Conservation (phyloP, 441 rosid species). For the Jatropha podagrica region DNA sequence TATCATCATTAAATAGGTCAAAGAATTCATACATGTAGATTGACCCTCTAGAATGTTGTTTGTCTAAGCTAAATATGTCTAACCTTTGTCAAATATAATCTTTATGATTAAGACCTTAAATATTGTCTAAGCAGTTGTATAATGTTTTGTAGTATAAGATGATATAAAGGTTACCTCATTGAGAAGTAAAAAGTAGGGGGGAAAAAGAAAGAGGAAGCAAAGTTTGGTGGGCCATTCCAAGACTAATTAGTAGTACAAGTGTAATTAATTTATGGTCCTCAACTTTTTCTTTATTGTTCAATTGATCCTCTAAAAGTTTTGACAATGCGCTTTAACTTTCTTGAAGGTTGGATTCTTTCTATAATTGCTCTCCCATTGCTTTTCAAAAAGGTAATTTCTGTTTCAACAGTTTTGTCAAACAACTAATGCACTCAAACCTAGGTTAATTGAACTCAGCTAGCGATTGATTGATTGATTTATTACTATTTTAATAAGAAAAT, state of each 20-base stretch:
- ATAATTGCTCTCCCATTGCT: background rate
- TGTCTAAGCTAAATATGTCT: background rate
- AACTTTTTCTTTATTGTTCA: too few relatives aligned
- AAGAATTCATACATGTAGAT: background rate
- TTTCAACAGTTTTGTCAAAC: background rate
- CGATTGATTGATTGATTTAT: too few relatives aligned
- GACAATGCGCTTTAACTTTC: background rate
- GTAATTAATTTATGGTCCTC: too few relatives aligned
- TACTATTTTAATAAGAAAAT: too few relatives aligned
- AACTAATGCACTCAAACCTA: background rate
- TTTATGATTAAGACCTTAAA: background rate
- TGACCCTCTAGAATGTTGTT: background rate
- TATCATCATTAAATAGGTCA: background rate
- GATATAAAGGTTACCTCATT: too few relatives aligned
- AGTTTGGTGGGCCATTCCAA: background rate
- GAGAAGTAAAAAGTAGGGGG: background rate
- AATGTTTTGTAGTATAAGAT: too few relatives aligned
- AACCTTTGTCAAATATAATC: background rate
- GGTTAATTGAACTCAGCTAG: too few relatives aligned
- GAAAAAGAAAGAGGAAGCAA: background rate
- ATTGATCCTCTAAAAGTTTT: background rate
- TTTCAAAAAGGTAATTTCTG: background rate
- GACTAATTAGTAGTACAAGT: background rate
- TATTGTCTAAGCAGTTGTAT: too few relatives aligned
- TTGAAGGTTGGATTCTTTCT: background rate